A percentile compares a stretch with the other conserved stretches of the same genome.
Evolutionary conservation across 2,329 filamentous ascomycete species (phyloP).

Genomic region (Trichoderma polysporum): DNA sequence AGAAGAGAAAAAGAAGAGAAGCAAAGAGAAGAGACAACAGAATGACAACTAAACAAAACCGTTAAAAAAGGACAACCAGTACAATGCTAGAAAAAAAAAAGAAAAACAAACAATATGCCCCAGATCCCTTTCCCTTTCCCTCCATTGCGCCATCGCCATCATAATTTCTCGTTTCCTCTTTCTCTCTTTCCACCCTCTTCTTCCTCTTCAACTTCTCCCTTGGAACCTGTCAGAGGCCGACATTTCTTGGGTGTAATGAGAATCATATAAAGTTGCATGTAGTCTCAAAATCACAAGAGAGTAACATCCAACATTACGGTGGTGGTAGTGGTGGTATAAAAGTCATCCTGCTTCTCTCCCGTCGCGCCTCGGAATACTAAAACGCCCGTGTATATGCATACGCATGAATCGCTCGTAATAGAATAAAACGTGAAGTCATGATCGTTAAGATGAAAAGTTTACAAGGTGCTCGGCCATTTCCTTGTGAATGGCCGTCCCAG

Average conservation of each 20-base stretch:
- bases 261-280: background rate
- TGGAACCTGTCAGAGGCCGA: background rate
- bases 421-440: constrained; percentile 37
- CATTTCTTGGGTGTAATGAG: background rate
- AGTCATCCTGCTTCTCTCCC: constrained; percentile 12
- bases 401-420: constrained; percentile 43
- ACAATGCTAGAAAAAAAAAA: constrained; percentile 9
- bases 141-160: constrained; percentile 20
- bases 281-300: constrained; percentile 8
- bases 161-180: background rate
- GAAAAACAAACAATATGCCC: constrained; percentile 4
- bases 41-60: background rate
- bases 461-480: constrained; percentile 19
- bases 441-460: constrained; percentile 38
- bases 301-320: constrained; percentile 8
- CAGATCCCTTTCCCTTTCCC: constrained; percentile 15
- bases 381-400: constrained; percentile 49
- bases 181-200: background rate
- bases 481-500: background rate
- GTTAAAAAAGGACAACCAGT: constrained; percentile 17
- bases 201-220: background rate
- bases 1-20: constrained; percentile 1
- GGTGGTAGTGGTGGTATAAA: constrained; percentile 8
- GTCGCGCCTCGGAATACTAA: constrained; percentile 20
- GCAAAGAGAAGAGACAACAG: constrained; percentile 12